Evolutionary conservation across 805 yeast genomes (phyloP).

Genomic region (Ogataea methanolica): DNA sequence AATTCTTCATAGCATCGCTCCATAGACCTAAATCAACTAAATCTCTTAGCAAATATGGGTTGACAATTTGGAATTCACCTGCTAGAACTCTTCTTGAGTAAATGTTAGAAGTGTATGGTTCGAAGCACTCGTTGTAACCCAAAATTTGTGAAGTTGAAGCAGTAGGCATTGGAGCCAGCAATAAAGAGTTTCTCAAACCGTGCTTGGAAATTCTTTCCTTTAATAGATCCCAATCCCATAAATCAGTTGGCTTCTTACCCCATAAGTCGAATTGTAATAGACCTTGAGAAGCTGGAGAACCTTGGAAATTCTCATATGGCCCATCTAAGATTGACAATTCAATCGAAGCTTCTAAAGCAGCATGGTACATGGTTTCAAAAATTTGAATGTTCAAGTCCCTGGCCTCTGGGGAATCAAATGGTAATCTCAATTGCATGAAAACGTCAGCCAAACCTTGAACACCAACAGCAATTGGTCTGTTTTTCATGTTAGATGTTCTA

Average conservation of each 20-base stretch:
- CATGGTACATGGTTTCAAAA: constrained; percentile 60
- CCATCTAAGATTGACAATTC: constrained; percentile 52
- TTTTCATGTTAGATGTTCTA: constrained; percentile 46
- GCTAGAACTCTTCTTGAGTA: constrained; percentile 60
- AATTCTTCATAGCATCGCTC: constrained; percentile 54
- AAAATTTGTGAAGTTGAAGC: constrained; percentile 63
- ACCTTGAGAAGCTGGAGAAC: constrained; percentile 59
- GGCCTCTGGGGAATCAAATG: constrained; percentile 56
- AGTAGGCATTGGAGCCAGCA: constrained; percentile 65
- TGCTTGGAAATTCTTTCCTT: constrained; percentile 43
- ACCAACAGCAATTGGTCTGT: constrained; percentile 61
- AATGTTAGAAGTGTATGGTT: constrained; percentile 59
- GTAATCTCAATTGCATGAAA: constrained; percentile 50
- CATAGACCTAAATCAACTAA: constrained; percentile 55
- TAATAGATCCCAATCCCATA: constrained; percentile 56
- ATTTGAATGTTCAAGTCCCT: constrained; percentile 53
- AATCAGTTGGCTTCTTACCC: constrained; percentile 54
- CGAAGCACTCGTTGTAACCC: constrained; percentile 60
- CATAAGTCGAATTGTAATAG: constrained; percentile 53
- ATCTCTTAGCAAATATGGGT: constrained; percentile 54
- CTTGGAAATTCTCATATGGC: constrained; percentile 44
- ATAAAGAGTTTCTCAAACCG: constrained; percentile 54
- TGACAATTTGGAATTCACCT: constrained; percentile 62
- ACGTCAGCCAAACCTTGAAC: constrained; percentile 62
- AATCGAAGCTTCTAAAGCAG: constrained; percentile 50